Percentiles rank a stretch among this genome's conserved stretches.
Evolutionary conservation across 768 basidiomycete genomes (phyloP).

Genomic region (Boletus tylopilopsis): DNA sequence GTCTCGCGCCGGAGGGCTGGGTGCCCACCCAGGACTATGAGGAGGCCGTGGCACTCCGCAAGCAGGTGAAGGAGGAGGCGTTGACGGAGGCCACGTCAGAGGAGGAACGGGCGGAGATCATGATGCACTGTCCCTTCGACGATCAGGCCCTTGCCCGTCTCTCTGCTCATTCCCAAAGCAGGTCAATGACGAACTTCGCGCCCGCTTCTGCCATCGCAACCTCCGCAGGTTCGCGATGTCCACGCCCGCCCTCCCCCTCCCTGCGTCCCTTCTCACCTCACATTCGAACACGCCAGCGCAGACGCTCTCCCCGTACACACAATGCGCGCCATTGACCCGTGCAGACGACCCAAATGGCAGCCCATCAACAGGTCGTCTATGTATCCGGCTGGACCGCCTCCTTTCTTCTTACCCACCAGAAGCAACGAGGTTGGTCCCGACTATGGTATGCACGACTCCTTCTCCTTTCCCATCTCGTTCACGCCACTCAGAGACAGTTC

Average conservation of each 20-base stretch:
- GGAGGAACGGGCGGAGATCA: too few species aligned
- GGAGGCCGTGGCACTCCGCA: too few species aligned
- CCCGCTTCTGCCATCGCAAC: too few species aligned
- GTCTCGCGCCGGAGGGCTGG: too few species aligned
- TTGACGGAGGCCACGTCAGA: too few species aligned
- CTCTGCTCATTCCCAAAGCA: too few species aligned
- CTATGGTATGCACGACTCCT: constrained; percentile 48
- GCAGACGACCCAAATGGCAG: constrained; percentile 94
- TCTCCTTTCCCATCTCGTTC: not conserved
- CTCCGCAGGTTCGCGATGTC: too few species aligned
- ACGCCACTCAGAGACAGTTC: constrained; percentile 69
- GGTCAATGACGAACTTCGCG: too few species aligned
- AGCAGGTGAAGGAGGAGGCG: too few species aligned
- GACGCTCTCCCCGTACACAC: constrained; percentile 77
- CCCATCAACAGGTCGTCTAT: constrained; percentile 82
- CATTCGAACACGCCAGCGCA: constrained; percentile 59
- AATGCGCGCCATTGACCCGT: constrained; percentile 93
- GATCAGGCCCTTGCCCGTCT: too few species aligned
- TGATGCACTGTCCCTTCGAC: too few species aligned
- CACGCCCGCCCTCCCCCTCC: constrained; percentile 74
- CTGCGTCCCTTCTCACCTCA: constrained; percentile 69
- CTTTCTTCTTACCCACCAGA: constrained; percentile 81
- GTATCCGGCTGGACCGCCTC: constrained; percentile 92
- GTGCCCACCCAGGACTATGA: too few species aligned
- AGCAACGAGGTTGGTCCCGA: constrained; percentile 93